Conservation (phyloP, 306 rosid species). For the Lotus japonicus region DNA sequence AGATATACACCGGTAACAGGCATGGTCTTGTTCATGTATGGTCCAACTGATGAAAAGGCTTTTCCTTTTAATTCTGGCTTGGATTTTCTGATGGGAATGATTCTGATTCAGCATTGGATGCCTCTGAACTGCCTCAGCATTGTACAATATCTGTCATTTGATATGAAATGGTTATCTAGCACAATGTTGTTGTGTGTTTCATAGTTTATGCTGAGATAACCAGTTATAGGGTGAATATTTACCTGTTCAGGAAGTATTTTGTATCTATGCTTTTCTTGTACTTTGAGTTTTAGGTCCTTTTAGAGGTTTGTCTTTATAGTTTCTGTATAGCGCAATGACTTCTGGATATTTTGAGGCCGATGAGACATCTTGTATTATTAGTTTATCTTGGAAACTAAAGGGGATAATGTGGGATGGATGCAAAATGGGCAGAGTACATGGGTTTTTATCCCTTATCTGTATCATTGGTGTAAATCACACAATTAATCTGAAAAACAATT, state of each 20-base stretch:
- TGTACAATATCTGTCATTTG: constrained; percentile 20
- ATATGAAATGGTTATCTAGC: constrained; percentile 8
- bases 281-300: neutral
- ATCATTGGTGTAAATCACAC: neutral
- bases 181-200: constrained; percentile 5
- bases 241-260: neutral
- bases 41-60: constrained; percentile 57
- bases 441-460: neutral
- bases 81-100: neutral
- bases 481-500: neutral
- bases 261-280: neutral
- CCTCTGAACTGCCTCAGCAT: constrained; percentile 11
- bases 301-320: neutral
- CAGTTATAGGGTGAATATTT: constrained; percentile 4
- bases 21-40: constrained; percentile 88
- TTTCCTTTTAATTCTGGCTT: too few species aligned
- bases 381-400: neutral
- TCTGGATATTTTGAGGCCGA: neutral
- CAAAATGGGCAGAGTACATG: neutral
- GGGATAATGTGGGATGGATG: neutral
- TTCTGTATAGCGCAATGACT: constrained; percentile 20
- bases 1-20: constrained; percentile 81
- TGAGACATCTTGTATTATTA: neutral
- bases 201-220: neutral
- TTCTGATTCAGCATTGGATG: constrained; percentile 3